These are phyloP conservation scores for Kuraishia molischiana DNA, from an alignment of 805 yeast species.

Conservation along the genomic window DNA sequence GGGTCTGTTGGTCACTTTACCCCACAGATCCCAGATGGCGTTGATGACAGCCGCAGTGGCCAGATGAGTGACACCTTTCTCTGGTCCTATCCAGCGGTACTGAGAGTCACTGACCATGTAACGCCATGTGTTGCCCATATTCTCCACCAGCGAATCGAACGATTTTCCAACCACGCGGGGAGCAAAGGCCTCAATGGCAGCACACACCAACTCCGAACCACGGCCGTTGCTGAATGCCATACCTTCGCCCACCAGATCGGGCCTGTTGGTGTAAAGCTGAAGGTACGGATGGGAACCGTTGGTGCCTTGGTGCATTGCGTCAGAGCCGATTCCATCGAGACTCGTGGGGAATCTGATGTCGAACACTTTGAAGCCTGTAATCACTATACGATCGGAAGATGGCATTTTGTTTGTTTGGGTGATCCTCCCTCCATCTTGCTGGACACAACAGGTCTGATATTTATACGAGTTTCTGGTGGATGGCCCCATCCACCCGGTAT, in stretches of 20 bases:
- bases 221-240: conserved; percentile 33
- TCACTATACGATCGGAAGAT: conserved; percentile 5
- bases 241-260: conserved; percentile 24
- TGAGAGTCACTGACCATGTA: conserved; percentile 28
- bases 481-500: too few species aligned
- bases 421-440: too few species aligned
- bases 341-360: conserved; percentile 30
- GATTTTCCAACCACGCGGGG: conserved; percentile 23
- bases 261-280: conserved; percentile 19
- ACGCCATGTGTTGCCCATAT: conserved; percentile 31
- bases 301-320: conserved; percentile 29
- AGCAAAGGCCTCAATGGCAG: conserved; percentile 26
- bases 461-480: too few species aligned
- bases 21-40: conserved; percentile 35
- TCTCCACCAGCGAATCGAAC: conserved; percentile 20
- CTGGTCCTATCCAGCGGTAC: conserved; percentile 36
- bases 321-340: conserved; percentile 27
- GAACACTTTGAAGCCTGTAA: conserved; percentile 19
- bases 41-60: conserved; percentile 30
- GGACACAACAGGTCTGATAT: too few species aligned
- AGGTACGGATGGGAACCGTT: conserved; percentile 30
- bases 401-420: too few species aligned
- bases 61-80: conserved; percentile 29
- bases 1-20: conserved; percentile 24
- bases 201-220: conserved; percentile 24